Evolutionary conservation across 2,329 filamentous ascomycete species (phyloP), one percentile per base, ranked within the genome.

Genomic region (Microcera coccophila): DNA sequence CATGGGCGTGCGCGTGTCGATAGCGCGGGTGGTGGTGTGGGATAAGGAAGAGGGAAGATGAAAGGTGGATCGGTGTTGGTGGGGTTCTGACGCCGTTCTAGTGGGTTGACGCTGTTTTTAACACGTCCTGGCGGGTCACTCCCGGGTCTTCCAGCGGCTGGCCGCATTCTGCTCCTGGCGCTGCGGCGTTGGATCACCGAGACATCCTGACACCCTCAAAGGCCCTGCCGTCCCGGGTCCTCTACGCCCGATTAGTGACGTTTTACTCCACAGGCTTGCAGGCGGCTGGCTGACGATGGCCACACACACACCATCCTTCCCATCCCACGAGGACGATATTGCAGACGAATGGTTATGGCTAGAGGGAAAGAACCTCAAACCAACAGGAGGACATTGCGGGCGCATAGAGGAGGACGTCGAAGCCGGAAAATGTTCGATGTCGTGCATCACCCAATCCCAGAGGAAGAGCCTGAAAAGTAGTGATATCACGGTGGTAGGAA

Each of bases 231-330:
- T n/a, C 29, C 29, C 29, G 7, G 29, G 24, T 28, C 29, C 29
- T 9, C 33, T 8, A 35, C 33, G 33, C 33, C 33, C 33, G 33
- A 35, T 20, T 35, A 19, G 33, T 35, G 33, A 35, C 33, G 33
- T 35, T 16, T 15, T 5, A 32, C 7, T 8, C 29, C 15, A 26
- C 22, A 26, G 22, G 29, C 12, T 32, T 32, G n/a, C 29, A 17
- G 29, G 8, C 29, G 29, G 29, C 12, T 32, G 29, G 29, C 15
- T 7, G 15, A 14, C 29, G 9, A 14, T 32, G 29, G 29, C 29
- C 8, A 5, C 29, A 32, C 29, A 32, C 29, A 8, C 12, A 9
- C 5, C 29, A 32, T 32, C 12, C 11, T 32, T n/a, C n/a, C 29
- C n/a, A 32, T 32, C 29, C 29, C n/a, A 32, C 29, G 29, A 8